Evolutionary conservation across 2,329 filamentous ascomycete genomes (phyloP).

Genomic region (Chaetoscypha palmicola): DNA sequence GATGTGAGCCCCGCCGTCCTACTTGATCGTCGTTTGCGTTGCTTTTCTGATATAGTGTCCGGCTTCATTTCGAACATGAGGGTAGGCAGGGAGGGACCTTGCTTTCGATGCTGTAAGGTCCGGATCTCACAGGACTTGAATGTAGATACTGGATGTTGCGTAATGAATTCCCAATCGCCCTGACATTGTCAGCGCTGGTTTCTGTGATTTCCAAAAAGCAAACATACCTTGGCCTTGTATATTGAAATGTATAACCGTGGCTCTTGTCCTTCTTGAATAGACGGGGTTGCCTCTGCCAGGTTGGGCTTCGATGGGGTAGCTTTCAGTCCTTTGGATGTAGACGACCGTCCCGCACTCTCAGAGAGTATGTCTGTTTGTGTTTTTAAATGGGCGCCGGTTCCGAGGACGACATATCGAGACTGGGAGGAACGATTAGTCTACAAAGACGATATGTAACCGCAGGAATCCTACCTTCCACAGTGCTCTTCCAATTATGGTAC

Average conservation of each 20-base stretch:
- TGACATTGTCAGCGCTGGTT: slow-evolving; percentile 12
- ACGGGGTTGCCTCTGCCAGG: slow-evolving; percentile 21
- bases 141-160: slow-evolving; percentile 27
- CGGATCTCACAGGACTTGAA: slow-evolving; percentile 39
- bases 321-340: slow-evolving; percentile 21
- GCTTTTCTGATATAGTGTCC: slow-evolving; percentile 47
- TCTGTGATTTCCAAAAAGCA: not conserved
- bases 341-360: slow-evolving; percentile 10
- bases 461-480: slow-evolving; percentile 43
- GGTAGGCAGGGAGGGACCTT: slow-evolving; percentile 52
- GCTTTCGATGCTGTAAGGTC: slow-evolving; percentile 53
- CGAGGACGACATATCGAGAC: slow-evolving; percentile 54
- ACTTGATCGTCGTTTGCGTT: slow-evolving; percentile 58
- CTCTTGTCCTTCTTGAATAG: slow-evolving; percentile 13
- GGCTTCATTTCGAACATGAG: slow-evolving; percentile 48
- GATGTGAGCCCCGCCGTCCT: slow-evolving; percentile 47
- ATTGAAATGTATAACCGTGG: slow-evolving; percentile 28
- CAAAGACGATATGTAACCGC: not conserved
- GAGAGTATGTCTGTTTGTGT: slow-evolving; percentile 40
- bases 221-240: slow-evolving; percentile 32
- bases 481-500: slow-evolving; percentile 44
- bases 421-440: slow-evolving; percentile 27
- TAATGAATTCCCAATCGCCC: slow-evolving; percentile 31
- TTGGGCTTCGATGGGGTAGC: slow-evolving; percentile 24
- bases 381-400: slow-evolving; percentile 37